phyloP scores from a whole-genome alignment of 305 asterid genomes.

The Rubia tinctorum region DNA sequence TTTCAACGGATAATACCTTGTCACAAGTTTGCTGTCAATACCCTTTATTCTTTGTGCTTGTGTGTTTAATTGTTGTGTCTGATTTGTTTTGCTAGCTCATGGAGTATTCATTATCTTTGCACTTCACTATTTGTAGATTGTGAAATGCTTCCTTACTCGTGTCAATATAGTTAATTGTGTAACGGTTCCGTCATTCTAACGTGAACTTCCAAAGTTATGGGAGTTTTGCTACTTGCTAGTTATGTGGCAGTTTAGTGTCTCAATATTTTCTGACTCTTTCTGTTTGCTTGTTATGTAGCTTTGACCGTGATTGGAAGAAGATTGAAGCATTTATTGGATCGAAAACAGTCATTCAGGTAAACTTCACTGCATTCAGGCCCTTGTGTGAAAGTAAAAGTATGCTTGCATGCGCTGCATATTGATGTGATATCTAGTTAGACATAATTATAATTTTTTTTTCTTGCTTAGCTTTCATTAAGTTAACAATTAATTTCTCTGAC shows the following conservation, averaged over 20 bases:
- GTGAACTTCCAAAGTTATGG: background rate
- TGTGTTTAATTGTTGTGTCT: background rate
- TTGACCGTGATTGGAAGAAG: slow-evolving; percentile 96
- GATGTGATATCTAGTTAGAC: background rate
- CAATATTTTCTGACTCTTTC: background rate
- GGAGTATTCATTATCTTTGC: background rate
- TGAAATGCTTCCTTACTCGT: background rate
- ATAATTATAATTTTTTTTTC: no score
- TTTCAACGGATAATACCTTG: background rate
- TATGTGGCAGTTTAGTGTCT: background rate
- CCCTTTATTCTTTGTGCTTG: background rate
- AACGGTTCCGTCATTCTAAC: background rate
- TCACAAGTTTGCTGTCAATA: background rate
- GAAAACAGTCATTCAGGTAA: slow-evolving; percentile 89
- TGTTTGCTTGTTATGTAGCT: slow-evolving; percentile 32
- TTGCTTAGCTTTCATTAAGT: background rate
- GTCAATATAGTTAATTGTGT: background rate
- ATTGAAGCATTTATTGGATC: slow-evolving; percentile 95
- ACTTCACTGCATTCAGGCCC: background rate
- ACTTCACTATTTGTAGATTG: background rate
- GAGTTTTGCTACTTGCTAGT: background rate
- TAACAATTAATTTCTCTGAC: background rate
- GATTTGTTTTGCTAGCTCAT: background rate
- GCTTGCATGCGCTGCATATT: slow-evolving; percentile 1
- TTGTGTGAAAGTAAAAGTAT: slow-evolving; percentile 1